phyloP scores from a whole-genome alignment of 352 stramenopile genomes.

The Thalassiosira livingstoniorum region DNA sequence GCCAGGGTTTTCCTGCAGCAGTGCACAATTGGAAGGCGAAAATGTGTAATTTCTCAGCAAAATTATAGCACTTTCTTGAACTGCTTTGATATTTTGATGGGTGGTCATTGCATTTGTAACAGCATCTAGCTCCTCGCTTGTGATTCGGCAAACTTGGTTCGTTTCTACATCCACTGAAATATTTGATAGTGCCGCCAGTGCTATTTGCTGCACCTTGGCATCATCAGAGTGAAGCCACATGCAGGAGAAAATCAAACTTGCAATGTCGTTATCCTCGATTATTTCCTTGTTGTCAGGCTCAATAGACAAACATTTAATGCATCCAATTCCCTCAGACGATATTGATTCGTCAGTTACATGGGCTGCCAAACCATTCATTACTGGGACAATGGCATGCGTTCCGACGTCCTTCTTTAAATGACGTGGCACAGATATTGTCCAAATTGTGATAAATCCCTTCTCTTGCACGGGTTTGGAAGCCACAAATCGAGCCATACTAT shows the following conservation, averaged over 20 bases:
- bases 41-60: constrained; percentile 58
- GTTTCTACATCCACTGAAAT: constrained; percentile 43
- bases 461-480: constrained; percentile 40
- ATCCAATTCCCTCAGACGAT: constrained; percentile 39
- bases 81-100: constrained; percentile 33
- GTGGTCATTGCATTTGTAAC: constrained; percentile 47
- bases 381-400: constrained; percentile 20
- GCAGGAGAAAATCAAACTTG: constrained; percentile 47
- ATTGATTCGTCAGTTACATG: constrained; percentile 34
- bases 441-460: constrained; percentile 44
- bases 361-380: constrained; percentile 38
- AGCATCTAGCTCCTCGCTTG: constrained; percentile 38
- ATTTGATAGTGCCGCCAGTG: constrained; percentile 47
- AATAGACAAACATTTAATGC: constrained; percentile 44
- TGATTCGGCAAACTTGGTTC: constrained; percentile 50
- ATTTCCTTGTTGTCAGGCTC: constrained; percentile 26
- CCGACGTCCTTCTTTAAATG: constrained; percentile 44
- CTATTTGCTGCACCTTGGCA: constrained; percentile 23
- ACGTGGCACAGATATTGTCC: constrained; percentile 24
- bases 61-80: constrained; percentile 56
- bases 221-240: constrained; percentile 51
- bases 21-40: constrained; percentile 31
- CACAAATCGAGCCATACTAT: constrained; percentile 46
- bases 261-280: constrained; percentile 33
- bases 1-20: constrained; percentile 45